phyloP scores from a whole-genome alignment of 495 filamentous ascomycete species.

The Penicillium malachiteum region DNA sequence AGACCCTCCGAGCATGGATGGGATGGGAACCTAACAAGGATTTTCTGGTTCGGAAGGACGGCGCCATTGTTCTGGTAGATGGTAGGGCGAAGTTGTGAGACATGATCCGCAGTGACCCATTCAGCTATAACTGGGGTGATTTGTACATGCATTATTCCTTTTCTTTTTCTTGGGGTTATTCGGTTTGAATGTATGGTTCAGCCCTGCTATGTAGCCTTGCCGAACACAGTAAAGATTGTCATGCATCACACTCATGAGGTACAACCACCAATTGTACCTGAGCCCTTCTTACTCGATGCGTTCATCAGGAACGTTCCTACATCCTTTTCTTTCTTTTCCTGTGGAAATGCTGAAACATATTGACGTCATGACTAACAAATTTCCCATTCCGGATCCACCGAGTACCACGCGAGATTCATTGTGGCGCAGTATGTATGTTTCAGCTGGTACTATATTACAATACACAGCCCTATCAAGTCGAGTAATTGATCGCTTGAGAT shows the following conservation, averaged over 20 bases:
- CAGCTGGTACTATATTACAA: neutral
- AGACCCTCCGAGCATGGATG: slow-evolving; percentile 69
- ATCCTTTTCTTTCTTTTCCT: neutral
- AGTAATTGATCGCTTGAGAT: too few species aligned
- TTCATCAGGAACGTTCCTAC: slow-evolving; percentile 14
- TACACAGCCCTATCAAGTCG: neutral
- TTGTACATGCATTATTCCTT: neutral
- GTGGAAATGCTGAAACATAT: slow-evolving; percentile 19
- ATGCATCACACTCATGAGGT: neutral
- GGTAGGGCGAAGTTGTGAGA: slow-evolving; percentile 49
- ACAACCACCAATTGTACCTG: slow-evolving; percentile 1
- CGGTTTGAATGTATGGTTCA: neutral
- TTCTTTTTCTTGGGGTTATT: neutral
- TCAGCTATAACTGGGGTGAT: neutral
- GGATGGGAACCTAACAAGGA: slow-evolving; percentile 73
- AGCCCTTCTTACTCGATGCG: slow-evolving; percentile 7
- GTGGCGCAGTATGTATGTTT: slow-evolving; percentile 15
- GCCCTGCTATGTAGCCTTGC: neutral
- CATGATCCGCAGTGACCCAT: slow-evolving; percentile 3
- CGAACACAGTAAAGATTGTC: slow-evolving; percentile 2
- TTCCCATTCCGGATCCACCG: slow-evolving; percentile 7
- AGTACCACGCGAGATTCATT: slow-evolving; percentile 9
- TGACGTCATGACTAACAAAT: slow-evolving; percentile 27
- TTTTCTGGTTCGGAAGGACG: slow-evolving; percentile 59
- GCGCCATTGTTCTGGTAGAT: slow-evolving; percentile 47